These are phyloP conservation scores for Grosmannia serpens DNA, from an alignment of 2,329 filamentous ascomycete genomes.

Conservation along the genomic window DNA sequence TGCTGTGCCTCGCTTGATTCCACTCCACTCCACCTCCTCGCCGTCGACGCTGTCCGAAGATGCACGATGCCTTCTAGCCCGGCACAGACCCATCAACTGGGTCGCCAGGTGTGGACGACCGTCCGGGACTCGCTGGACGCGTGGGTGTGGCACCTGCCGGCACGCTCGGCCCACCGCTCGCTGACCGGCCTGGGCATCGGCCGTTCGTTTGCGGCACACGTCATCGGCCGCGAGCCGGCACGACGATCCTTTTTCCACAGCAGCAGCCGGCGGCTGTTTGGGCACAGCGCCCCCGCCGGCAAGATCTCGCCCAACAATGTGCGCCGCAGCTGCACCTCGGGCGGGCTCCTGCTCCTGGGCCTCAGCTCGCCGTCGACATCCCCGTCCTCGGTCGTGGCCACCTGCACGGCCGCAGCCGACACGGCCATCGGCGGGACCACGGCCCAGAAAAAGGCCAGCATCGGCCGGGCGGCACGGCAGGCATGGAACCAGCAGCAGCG, in stretches of 20 bases:
- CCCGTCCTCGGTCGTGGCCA: constrained; percentile 25
- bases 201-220: constrained; percentile 2
- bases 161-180: background rate
- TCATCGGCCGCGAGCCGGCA: background rate
- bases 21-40: background rate
- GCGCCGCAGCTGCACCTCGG: constrained; percentile 41
- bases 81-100: constrained; percentile 21
- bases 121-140: constrained; percentile 18
- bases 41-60: background rate
- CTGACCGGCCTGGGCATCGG: constrained; percentile 5
- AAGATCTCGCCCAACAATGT: constrained; percentile 25
- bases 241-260: constrained; percentile 4
- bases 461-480: constrained; percentile 23
- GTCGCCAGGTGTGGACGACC: constrained; percentile 22
- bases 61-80: constrained; percentile 22
- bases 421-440: constrained; percentile 17
- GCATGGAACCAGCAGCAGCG: constrained; percentile 20
- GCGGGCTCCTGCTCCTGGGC: constrained; percentile 40
- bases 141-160: background rate
- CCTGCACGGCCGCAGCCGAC: constrained; percentile 27
- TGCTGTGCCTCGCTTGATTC: background rate
- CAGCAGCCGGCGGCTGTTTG: constrained; percentile 5
- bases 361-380: constrained; percentile 27
- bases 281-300: background rate
- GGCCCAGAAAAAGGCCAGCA: constrained; percentile 18